phyloP scores from a whole-genome alignment of 306 rosid genomes.

The Acacia crassicarpa region DNA sequence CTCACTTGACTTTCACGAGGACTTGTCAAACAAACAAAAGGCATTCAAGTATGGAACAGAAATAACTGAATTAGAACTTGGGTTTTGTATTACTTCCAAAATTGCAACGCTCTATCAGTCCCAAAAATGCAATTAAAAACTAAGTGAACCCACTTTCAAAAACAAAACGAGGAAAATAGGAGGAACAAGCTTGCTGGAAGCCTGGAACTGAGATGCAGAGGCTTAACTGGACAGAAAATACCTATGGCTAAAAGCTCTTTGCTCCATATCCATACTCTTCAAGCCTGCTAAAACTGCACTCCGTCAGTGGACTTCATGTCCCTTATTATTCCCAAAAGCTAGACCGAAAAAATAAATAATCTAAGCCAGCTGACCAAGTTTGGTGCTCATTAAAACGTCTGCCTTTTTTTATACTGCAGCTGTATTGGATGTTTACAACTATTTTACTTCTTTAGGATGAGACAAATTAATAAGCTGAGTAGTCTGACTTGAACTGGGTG shows the following conservation, averaged over 20 bases:
- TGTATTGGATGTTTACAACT: not conserved
- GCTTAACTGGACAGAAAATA: not conserved
- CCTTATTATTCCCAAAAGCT: not conserved
- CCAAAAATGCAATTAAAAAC: not conserved
- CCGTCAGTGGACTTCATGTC: not conserved
- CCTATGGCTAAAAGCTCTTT: not conserved
- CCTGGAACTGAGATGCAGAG: not conserved
- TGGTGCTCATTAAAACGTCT: not conserved
- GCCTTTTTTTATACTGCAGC: not conserved
- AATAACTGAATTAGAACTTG: not conserved
- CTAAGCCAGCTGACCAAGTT: not conserved
- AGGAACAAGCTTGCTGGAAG: not conserved
- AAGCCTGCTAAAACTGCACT: not conserved
- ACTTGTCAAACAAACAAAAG: not conserved
- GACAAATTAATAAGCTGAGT: not conserved
- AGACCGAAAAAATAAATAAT: not conserved
- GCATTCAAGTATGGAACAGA: not conserved
- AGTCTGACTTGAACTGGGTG: constrained; percentile 1
- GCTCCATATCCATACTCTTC: not conserved
- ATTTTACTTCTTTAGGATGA: not conserved
- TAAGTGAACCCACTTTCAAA: not conserved
- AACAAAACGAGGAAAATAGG: not conserved
- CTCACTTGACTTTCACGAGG: not conserved
- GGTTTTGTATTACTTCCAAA: not conserved
- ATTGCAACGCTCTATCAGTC: not conserved